phyloP scores from a whole-genome alignment of 2,329 filamentous ascomycete genomes.

The Neofusicoccum umdonicola region DNA sequence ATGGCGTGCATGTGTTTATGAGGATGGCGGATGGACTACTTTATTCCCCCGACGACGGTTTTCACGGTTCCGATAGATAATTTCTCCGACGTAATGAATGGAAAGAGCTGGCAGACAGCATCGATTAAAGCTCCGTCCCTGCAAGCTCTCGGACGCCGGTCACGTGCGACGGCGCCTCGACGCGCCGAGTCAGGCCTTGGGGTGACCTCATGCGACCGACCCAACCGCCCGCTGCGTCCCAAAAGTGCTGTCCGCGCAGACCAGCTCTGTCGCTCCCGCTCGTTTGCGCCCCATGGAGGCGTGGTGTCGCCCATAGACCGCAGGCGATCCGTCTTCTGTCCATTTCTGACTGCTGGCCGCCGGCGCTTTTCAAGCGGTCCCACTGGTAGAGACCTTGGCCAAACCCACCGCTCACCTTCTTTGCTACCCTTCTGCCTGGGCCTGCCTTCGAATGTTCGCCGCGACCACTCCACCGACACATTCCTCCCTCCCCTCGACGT shows the following conservation, averaged over 20 bases:
- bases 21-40: conserved; percentile 16
- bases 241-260: conserved; percentile 8
- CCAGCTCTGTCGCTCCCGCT: conserved; percentile 5
- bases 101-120: not conserved
- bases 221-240: not conserved
- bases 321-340: not conserved
- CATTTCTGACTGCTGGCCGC: not conserved
- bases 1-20: conserved; percentile 17
- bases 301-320: not conserved
- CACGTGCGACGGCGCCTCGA: conserved; percentile 2
- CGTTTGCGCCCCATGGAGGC: conserved; percentile 11
- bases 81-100: conserved; percentile 10
- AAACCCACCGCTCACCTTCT: not conserved
- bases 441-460: conserved; percentile 10
- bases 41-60: conserved; percentile 16
- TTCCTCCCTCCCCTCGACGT: not conserved
- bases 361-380: not conserved
- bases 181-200: not conserved
- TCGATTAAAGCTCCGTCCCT: not conserved
- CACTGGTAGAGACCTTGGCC: not conserved
- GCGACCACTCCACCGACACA: not conserved
- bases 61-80: conserved; percentile 15
- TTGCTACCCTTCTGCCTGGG: not conserved
- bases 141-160: not conserved
- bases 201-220: conserved; percentile 14